Conservation (phyloP, 148 eudicot species). For the Rhododendron mucronatum region DNA sequence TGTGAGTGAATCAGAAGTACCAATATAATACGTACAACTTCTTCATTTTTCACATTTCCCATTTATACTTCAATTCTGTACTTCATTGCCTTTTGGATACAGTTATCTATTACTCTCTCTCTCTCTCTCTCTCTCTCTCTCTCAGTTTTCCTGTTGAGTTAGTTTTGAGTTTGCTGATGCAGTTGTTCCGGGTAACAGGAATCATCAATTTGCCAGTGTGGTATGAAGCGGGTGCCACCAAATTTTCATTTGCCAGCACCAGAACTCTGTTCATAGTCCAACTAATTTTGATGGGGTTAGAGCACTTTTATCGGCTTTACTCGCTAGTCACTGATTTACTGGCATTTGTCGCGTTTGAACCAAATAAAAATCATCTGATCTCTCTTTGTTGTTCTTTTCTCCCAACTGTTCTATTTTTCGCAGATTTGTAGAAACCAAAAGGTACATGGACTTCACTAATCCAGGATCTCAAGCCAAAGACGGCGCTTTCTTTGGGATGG, state of each 20-base stretch:
- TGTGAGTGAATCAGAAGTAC: conserved; percentile 34
- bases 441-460: conserved; percentile 72
- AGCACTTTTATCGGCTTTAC: background rate
- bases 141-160: background rate
- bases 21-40: background rate
- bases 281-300: conserved; percentile 77
- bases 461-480: conserved; percentile 93
- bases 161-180: conserved; percentile 10
- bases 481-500: conserved; percentile 80
- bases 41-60: background rate
- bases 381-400: background rate
- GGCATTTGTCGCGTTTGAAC: background rate
- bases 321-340: background rate
- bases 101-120: background rate
- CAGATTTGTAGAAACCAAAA: conserved; percentile 91
- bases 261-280: conserved; percentile 65
- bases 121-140: too few species aligned
- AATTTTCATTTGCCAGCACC: conserved; percentile 76
- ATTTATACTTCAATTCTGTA: background rate
- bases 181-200: conserved; percentile 80
- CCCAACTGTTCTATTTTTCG: background rate
- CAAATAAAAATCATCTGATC: background rate
- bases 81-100: background rate
- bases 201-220: conserved; percentile 72
- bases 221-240: conserved; percentile 95